Base-by-base conservation (phyloP, 2,329 filamentous ascomycete species). In the Boeremia exigua region DNA sequence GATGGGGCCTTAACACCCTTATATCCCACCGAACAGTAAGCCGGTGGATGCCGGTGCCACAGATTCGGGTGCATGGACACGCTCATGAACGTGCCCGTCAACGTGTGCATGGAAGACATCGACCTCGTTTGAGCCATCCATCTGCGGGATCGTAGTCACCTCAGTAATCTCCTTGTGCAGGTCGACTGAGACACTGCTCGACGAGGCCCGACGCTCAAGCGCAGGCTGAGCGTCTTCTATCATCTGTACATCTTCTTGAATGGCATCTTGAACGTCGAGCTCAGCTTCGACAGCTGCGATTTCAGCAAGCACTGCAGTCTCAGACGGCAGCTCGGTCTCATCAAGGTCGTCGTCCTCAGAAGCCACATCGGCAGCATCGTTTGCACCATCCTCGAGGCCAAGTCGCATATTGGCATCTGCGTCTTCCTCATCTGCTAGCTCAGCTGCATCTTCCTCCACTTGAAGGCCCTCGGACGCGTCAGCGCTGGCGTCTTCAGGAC, bases 301-400 rank as follows among this genome's bases (percentile, higher is more conserved):
- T 28, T 55, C 52, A 10, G 52, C 46, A 28, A 54, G 45, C 14
- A 54, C 52, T 17, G 45, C 52, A 1, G 52, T 49, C 45, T 49
- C 52, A 8, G 52, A 54, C 8, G 45, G 39, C 15, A 54, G 40
- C 40, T 54, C 52, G 12, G 45, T 49, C 28, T 54, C 39, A 12
- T 40, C 45, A 11, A 45, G 23, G 15, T 42, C 29, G 12, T 44
- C 45, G 6, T 17, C 42, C 17, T 55, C 52, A 15, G 19, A 12
- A 17, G 23, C n/a, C 3, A 23, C 10, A 1, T 48, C 33, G 7
- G 27, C 32, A 15, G 33, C 27, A 14, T 15, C 29, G 11, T 36
- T 6, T 10, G 36, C 49, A 4, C 23, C 33, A n/a, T 44, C 45
- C n/a, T 4, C n/a, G 6, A 25, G 15, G 32, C 44, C 51, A n/a